Percentiles rank a stretch among this genome's conserved stretches.
Conservation (phyloP, 2,329 filamentous ascomycete genomes). For the Pestalotiopsis sp. region DNA sequence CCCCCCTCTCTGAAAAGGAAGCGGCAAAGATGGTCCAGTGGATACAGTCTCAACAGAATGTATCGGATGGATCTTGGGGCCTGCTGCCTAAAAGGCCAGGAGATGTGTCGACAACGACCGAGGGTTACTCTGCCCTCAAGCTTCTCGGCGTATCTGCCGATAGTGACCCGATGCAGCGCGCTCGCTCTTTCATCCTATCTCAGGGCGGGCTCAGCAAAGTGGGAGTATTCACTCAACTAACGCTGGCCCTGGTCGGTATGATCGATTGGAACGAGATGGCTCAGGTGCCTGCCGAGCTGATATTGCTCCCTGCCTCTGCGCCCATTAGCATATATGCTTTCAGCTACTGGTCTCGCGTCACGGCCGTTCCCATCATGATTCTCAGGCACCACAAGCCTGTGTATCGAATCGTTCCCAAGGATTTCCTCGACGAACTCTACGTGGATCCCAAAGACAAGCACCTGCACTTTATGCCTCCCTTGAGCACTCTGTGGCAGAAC, state of each 20-base stretch:
- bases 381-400: constrained; percentile 29
- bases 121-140: constrained; percentile 9
- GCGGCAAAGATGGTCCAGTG: not conserved
- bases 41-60: not conserved
- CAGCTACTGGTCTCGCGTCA: constrained; percentile 26
- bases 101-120: not conserved
- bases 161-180: not conserved
- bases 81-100: not conserved
- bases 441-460: constrained; percentile 22
- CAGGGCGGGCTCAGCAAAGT: not conserved
- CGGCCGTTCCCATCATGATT: constrained; percentile 24
- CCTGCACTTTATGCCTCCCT: constrained; percentile 21
- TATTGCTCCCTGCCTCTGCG: constrained; percentile 26
- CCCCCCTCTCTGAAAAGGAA: not conserved
- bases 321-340: constrained; percentile 32
- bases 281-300: constrained; percentile 32
- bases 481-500: constrained; percentile 11
- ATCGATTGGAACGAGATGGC: constrained; percentile 33
- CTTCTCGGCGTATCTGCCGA: not conserved
- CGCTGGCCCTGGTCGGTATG: constrained; percentile 26
- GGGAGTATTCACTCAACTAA: not conserved
- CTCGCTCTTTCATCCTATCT: not conserved
- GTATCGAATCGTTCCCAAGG: constrained; percentile 14
- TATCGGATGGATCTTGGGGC: constrained; percentile 3
- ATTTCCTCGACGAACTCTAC: constrained; percentile 25